Base-by-base conservation (phyloP, 2,329 filamentous ascomycete genomes). In the Acrodontium crateriforme region DNA sequence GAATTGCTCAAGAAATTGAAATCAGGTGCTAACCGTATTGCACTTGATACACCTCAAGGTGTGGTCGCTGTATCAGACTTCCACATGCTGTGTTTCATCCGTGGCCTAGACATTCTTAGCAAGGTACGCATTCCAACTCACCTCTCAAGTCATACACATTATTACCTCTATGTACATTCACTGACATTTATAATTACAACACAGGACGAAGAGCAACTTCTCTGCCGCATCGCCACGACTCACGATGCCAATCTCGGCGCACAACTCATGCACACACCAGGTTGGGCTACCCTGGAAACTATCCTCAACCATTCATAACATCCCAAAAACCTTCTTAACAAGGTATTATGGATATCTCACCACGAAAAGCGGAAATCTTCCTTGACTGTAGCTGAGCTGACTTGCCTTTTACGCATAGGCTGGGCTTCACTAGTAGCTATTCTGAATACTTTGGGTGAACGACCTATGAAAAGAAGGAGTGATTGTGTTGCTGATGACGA, bases 381-480 rank as follows among this genome's bases (percentile, higher is more conserved):
- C 18, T 26, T 9, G 12, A 11, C 17, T 28, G 28, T 31, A 34
- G 28, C 34, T 36, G 34, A 34, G 38, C 35, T 43, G 31, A 37
- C 34, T 34, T 40, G 37, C 42, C 26, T 32, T 36, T 27, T 39
- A 32, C 23, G 31, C 39, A 17, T 45, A 53, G 50, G 48, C 28
- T 52, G 47, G 48, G 39, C 34, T 25, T 37, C 45, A 34, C 68
- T 98, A 50, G 69, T 87, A 59, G 78, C 80, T 56, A 92, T 98
- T 55, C 71, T 95, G 62, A 74, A 89, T 74, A 80, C 84, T 73
- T 84, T 82, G 70, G 83, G 85, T 92, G 85, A 93, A 80, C 78
- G 78, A 73, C 73, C 78, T 71, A 76, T 75, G 58, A 54, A 54
- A 40, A 39, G 51, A 16, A 40, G 45, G n/a, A 39, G 36, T 13